Evolutionary conservation across 2,329 filamentous ascomycete species (phyloP).

Genomic region (Aspergillus sp.): DNA sequence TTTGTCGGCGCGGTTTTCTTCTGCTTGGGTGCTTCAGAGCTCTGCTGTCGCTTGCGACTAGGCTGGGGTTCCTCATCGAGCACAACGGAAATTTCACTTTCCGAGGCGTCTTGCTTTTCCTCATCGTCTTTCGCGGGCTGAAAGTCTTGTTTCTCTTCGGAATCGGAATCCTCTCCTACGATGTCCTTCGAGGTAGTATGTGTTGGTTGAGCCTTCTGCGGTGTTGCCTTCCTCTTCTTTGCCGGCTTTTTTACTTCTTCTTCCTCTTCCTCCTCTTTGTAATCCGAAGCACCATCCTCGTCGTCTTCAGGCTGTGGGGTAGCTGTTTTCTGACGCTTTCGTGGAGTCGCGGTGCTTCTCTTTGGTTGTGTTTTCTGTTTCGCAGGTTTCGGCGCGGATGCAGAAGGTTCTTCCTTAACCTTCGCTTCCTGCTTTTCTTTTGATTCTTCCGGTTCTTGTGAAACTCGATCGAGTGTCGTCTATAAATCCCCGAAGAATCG

Average conservation of each 20-base stretch:
- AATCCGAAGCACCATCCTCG: constrained; percentile 7
- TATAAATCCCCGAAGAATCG: not conserved
- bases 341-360: constrained; percentile 14
- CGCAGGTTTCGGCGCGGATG: constrained; percentile 9
- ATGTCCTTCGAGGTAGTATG: constrained; percentile 3
- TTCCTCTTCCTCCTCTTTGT: constrained; percentile 17
- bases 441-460: constrained; percentile 28
- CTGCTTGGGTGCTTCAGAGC: constrained; percentile 18
- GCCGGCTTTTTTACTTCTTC: constrained; percentile 9
- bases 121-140: constrained; percentile 23
- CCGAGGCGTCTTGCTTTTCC: constrained; percentile 44
- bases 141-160: constrained; percentile 6
- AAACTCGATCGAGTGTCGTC: too few relatives aligned
- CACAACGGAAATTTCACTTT: constrained; percentile 66
- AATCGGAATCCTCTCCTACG: constrained; percentile 8
- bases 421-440: constrained; percentile 9
- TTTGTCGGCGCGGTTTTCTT: constrained; percentile 18
- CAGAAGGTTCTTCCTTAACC: constrained; percentile 7
- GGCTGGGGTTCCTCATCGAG: constrained; percentile 64
- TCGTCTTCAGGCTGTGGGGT: constrained; percentile 20
- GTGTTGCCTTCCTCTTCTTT: constrained; percentile 9
- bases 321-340: constrained; percentile 30
- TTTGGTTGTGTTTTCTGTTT: constrained; percentile 11
- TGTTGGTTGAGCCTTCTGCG: constrained; percentile 6
- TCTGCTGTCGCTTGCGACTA: constrained; percentile 46